These are phyloP conservation scores for Withania somnifera DNA, from an alignment of 305 asterid species.

Conservation along the genomic window DNA sequence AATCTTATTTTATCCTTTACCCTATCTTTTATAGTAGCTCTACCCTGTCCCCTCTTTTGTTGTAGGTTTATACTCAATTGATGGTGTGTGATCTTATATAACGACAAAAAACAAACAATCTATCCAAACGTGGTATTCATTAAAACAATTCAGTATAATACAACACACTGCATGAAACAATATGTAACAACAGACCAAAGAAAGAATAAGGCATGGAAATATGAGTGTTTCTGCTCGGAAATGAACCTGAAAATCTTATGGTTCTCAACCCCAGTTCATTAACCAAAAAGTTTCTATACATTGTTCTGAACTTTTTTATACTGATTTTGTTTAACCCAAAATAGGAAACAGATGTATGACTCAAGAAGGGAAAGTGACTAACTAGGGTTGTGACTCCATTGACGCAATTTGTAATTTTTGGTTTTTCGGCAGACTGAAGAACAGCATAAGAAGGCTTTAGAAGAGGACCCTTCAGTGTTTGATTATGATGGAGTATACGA, in stretches of 20 bases:
- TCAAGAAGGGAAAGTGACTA: background rate
- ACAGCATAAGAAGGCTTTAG: slow-evolving; percentile 81
- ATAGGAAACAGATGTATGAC: background rate
- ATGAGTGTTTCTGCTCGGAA: background rate
- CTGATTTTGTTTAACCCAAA: background rate
- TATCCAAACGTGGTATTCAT: no score
- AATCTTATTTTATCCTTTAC: no score
- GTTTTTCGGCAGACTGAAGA: slow-evolving; percentile 52
- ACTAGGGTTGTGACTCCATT: background rate
- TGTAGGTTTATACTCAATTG: background rate
- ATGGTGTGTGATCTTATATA: background rate
- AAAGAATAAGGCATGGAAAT: background rate
- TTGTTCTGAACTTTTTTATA: background rate
- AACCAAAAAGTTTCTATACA: no score
- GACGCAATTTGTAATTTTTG: background rate
- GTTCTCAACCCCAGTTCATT: background rate
- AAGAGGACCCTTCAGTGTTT: slow-evolving; percentile 79
- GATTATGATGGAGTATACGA: slow-evolving; percentile 93
- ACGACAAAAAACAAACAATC: no score
- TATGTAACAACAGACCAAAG: background rate
- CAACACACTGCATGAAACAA: background rate
- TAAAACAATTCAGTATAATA: no score
- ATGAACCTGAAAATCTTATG: background rate
- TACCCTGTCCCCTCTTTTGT: background rate
- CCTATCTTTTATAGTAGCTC: no score